A percentile compares a stretch with the other conserved stretches of the same genome.
Conservation (phyloP, 441 rosid species). For the Syzygium malaccense region DNA sequence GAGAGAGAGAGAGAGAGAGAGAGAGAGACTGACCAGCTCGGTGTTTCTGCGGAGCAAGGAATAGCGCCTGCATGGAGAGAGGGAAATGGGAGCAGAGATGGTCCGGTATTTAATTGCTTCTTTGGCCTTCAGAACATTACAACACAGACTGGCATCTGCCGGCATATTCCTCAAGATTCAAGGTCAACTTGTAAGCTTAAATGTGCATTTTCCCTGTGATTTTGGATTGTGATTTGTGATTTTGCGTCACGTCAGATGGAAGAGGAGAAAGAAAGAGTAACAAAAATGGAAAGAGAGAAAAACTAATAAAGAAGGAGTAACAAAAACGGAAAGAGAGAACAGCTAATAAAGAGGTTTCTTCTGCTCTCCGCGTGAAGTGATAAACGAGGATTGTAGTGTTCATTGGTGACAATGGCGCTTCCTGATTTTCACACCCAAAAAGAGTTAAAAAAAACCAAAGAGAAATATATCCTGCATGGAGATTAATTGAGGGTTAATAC, state of each 20-base stretch:
- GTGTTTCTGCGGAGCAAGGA: not conserved
- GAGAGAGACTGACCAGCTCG: not conserved
- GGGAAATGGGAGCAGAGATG: not conserved
- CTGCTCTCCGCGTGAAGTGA: not conserved
- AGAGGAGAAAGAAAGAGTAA: not conserved
- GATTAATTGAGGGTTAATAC: no score
- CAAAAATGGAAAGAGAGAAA: not conserved
- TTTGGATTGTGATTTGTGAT: not conserved
- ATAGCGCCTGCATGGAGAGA: not conserved
- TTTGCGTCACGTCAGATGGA: not conserved
- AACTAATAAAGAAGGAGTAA: not conserved
- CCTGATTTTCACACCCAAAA: no score
- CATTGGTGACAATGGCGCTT: no score
- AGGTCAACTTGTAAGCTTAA: not conserved
- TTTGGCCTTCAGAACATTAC: not conserved
- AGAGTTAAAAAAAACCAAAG: no score
- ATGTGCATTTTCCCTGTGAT: not conserved
- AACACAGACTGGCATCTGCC: not conserved
- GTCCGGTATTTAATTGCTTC: not conserved
- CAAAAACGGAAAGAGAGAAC: not conserved
- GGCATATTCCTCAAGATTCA: not conserved
- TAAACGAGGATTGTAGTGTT: not conserved
- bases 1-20: not conserved
- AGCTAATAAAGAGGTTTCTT: not conserved
- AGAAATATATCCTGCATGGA: no score